A percentile compares a stretch with the other conserved stretches of the same genome.
These are phyloP conservation scores for Coemansia sp. DNA, from an alignment of 192 early-diverging fungal species.

Conservation along the genomic window DNA sequence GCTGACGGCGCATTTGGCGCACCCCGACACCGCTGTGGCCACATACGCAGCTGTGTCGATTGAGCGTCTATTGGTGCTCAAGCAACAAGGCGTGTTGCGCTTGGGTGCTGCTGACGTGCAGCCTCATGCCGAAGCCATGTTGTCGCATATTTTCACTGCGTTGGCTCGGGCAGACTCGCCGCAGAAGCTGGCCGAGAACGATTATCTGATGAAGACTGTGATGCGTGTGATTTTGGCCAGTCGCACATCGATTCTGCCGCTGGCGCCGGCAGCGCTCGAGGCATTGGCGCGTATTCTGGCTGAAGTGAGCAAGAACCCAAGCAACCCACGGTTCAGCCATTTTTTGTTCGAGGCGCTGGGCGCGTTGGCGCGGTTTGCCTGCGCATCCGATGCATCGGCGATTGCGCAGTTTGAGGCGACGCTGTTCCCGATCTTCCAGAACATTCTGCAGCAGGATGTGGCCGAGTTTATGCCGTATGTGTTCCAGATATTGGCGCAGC, in stretches of 20 bases:
- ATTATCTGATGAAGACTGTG: slow-evolving; percentile 90
- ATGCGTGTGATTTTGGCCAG: slow-evolving; percentile 84
- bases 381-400: slow-evolving; percentile 64
- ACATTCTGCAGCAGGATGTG: slow-evolving; percentile 81
- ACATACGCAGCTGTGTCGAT: slow-evolving; percentile 92
- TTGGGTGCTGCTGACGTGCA: slow-evolving; percentile 72
- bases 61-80: slow-evolving; percentile 86
- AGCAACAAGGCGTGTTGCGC: slow-evolving; percentile 55
- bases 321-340: slow-evolving; percentile 97
- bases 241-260: slow-evolving; percentile 70
- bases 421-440: slow-evolving; percentile 87
- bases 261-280: slow-evolving; percentile 69
- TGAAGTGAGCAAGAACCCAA: slow-evolving; percentile 89
- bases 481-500: slow-evolving; percentile 92
- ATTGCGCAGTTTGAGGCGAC: slow-evolving; percentile 81
- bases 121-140: slow-evolving; percentile 64
- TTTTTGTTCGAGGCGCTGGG: slow-evolving; percentile 93
- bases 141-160: slow-evolving; percentile 72
- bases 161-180: slow-evolving; percentile 79
- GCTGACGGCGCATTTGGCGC: slow-evolving; percentile 77
- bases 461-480: slow-evolving; percentile 95
- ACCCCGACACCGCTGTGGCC: slow-evolving; percentile 78
- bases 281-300: slow-evolving; percentile 77
- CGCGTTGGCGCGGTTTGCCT: slow-evolving; percentile 81
- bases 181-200: slow-evolving; percentile 94